Percentiles rank a stretch among this genome's conserved stretches.
phyloP scores from a whole-genome alignment of 768 basidiomycete genomes.

The Suillus paluster region DNA sequence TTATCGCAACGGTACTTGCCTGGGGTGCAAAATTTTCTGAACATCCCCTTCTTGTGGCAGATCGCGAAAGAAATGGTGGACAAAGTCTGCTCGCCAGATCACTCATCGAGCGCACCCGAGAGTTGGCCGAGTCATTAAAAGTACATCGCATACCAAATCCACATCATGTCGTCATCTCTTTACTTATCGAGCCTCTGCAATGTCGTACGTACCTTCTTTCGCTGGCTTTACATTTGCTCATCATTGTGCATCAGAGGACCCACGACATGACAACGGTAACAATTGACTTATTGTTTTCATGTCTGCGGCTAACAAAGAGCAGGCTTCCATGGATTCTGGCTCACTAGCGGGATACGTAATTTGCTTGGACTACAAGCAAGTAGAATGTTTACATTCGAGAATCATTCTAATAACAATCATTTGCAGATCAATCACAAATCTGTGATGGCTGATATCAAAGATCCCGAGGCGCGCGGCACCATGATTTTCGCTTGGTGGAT shows the following conservation, averaged over 20 bases:
- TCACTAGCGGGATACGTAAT: constrained; percentile 77
- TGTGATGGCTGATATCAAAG: constrained; percentile 71
- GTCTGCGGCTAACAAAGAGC: constrained; percentile 22
- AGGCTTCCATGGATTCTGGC: constrained; percentile 90
- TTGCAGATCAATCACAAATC: constrained; percentile 83
- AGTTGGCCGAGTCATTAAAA: constrained; percentile 86
- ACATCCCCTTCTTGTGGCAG: constrained; percentile 80
- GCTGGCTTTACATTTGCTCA: constrained; percentile 13
- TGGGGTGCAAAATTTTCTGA: constrained; percentile 96
- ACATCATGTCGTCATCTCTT: constrained; percentile 82
- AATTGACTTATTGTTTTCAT: constrained; percentile 20
- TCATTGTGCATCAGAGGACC: constrained; percentile 56
- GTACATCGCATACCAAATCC: constrained; percentile 79
- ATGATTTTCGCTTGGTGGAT: constrained; percentile 97
- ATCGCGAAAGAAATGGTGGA: constrained; percentile 69
- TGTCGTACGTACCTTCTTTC: constrained; percentile 66
- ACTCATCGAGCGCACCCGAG: constrained; percentile 79
- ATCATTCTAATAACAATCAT: constrained; percentile 9
- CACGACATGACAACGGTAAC: constrained; percentile 71
- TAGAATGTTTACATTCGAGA: constrained; percentile 14
- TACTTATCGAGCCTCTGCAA: constrained; percentile 84
- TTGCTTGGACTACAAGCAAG: constrained; percentile 74
- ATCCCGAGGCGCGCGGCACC: constrained; percentile 76
- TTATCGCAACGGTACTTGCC: constrained; percentile 86
- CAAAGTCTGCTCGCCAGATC: constrained; percentile 81